phyloP scores from a whole-genome alignment of 129 eudicot genomes.

The Calendula officinalis region DNA sequence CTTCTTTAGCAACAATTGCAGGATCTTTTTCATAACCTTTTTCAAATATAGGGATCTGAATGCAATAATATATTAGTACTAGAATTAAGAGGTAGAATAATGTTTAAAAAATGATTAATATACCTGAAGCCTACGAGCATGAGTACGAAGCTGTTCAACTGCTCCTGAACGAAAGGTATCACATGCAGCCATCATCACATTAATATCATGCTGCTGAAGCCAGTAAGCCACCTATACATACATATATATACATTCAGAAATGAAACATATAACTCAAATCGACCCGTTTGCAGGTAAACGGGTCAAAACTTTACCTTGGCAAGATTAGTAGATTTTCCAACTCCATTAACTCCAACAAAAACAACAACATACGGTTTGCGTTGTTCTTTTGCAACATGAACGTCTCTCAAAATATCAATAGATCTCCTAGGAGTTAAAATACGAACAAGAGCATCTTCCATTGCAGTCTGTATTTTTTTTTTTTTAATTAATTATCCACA shows the following conservation, averaged over 20 bases:
- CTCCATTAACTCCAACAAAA: conserved; percentile 97
- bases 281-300: background rate
- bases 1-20: conserved; percentile 96
- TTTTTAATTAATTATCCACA: conserved; percentile 2
- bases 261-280: background rate
- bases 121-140: conserved; percentile 98
- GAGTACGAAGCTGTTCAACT: conserved; percentile 96
- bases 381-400: conserved; percentile 88
- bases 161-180: conserved; percentile 99
- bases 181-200: conserved; percentile 99
- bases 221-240: conserved; percentile 86
- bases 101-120: background rate
- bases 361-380: conserved; percentile 95
- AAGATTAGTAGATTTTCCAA: conserved; percentile 98
- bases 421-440: conserved; percentile 92
- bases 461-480: conserved; percentile 56
- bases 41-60: conserved; percentile 92
- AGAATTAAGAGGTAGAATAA: background rate
- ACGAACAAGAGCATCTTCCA: conserved; percentile 99
- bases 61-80: background rate
- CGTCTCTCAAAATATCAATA: conserved; percentile 93
- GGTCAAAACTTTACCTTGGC: conserved; percentile 57
- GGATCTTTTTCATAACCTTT: conserved; percentile 99
- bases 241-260: conserved; percentile 9
- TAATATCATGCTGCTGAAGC: conserved; percentile 86